phyloP scores from a whole-genome alignment of 371 early-diverging fungal species.

The Mortierella sp. region DNA sequence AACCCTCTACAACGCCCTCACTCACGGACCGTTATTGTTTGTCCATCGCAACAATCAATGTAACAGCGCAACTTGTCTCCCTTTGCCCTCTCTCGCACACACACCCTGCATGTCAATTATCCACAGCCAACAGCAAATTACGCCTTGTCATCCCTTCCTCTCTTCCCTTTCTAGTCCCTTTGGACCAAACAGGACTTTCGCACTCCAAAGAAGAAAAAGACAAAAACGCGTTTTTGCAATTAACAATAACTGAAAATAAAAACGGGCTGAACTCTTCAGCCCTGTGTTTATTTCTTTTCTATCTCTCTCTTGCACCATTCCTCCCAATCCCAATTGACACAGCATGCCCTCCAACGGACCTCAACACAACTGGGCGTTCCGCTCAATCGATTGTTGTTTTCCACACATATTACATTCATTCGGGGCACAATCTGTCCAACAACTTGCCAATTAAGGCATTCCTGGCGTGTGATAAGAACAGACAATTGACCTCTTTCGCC shows the following conservation, averaged over 20 bases:
- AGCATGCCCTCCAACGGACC: background rate
- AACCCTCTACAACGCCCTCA: too few relatives aligned
- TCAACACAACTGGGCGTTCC: background rate
- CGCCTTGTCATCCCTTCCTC: background rate
- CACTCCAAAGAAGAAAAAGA: too few relatives aligned
- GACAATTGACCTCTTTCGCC: background rate
- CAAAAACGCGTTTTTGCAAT: too few relatives aligned
- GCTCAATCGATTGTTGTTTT: background rate
- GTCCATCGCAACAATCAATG: too few relatives aligned
- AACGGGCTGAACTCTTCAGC: background rate
- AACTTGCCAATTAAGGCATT: conserved; percentile 3
- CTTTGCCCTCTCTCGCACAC: background rate
- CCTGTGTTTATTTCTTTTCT: background rate
- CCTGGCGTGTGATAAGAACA: conserved; percentile 2
- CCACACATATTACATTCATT: background rate
- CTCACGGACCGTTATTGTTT: too few relatives aligned
- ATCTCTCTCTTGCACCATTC: too few relatives aligned
- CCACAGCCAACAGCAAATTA: background rate
- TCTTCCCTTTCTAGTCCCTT: background rate
- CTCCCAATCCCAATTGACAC: background rate
- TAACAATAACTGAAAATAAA: too few relatives aligned
- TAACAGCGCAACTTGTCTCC: too few relatives aligned
- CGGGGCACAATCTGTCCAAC: background rate
- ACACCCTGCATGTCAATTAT: background rate
- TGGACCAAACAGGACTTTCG: too few relatives aligned